Conservation (phyloP, 257 asterid genomes). For the Capsicum pubescens region DNA sequence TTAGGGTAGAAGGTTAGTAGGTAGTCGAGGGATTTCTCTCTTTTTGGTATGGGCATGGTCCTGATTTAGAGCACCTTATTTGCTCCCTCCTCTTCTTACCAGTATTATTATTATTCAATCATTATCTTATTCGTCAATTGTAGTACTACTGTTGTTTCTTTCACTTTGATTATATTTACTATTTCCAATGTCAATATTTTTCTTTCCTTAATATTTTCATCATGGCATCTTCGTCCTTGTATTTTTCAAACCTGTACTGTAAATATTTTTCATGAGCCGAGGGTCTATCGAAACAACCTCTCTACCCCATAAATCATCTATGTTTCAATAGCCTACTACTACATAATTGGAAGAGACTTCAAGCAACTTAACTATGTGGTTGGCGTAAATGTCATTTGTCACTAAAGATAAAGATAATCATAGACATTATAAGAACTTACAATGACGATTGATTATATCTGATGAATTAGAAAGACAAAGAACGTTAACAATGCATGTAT, state of each 20-base stretch:
- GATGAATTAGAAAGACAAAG: slow-evolving; percentile 1
- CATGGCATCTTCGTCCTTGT: background rate
- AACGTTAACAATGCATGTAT: background rate
- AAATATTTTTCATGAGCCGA: background rate
- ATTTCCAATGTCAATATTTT: background rate
- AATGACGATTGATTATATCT: slow-evolving; percentile 8
- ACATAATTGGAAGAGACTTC: slow-evolving; percentile 14
- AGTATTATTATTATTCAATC: background rate
- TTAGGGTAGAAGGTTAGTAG: background rate
- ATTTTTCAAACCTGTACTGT: background rate
- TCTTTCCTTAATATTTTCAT: background rate
- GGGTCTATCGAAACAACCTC: background rate
- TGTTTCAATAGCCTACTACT: slow-evolving; percentile 8
- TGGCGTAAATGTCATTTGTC: slow-evolving; percentile 15
- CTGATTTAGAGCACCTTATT: background rate
- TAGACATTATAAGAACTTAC: background rate
- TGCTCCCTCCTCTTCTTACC: slow-evolving; percentile 3
- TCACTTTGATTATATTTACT: background rate
- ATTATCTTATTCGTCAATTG: background rate
- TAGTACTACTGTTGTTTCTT: background rate
- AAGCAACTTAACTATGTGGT: background rate
- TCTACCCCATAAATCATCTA: background rate
- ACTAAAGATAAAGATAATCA: slow-evolving; percentile 5
- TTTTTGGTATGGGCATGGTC: background rate
- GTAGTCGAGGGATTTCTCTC: background rate